Conservation (phyloP, 805 yeast species). For the Saccharomycopsis vini region DNA sequence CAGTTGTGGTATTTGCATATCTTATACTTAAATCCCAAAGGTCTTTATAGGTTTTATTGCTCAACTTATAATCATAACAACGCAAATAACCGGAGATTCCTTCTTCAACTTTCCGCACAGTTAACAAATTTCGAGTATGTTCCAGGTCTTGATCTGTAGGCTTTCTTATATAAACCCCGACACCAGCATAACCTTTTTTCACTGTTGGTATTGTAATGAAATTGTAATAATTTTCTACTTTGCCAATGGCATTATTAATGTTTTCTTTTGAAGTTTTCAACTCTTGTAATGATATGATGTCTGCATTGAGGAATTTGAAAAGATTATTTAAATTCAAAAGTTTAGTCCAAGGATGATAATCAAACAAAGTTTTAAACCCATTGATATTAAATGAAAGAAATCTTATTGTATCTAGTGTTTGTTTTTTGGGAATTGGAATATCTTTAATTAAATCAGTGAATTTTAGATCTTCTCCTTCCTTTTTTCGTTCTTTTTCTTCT, state of each 20-base stretch:
- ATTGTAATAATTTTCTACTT: conserved; percentile 47
- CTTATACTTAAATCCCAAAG: conserved; percentile 17
- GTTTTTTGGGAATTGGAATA: neutral
- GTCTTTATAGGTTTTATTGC: conserved; percentile 11
- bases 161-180: conserved; percentile 65
- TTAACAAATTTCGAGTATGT: conserved; percentile 30
- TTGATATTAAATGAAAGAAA: conserved; percentile 74
- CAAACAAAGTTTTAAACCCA: conserved; percentile 70
- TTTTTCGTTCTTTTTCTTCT: neutral
- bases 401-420: too few species aligned
- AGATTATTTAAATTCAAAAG: conserved; percentile 29
- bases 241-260: conserved; percentile 39
- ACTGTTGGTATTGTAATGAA: conserved; percentile 59
- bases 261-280: conserved; percentile 55
- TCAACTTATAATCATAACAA: conserved; percentile 11
- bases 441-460: neutral
- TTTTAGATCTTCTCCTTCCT: neutral
- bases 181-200: conserved; percentile 88
- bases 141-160: conserved; percentile 34
- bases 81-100: conserved; percentile 71
- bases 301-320: conserved; percentile 53
- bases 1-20: conserved; percentile 23
- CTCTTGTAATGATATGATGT: conserved; percentile 82
- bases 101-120: conserved; percentile 73
- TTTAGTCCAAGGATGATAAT: conserved; percentile 78